These are phyloP conservation scores for Paramyrothecium sp. DNA, from an alignment of 2,329 filamentous ascomycete species.

Conservation along the genomic window DNA sequence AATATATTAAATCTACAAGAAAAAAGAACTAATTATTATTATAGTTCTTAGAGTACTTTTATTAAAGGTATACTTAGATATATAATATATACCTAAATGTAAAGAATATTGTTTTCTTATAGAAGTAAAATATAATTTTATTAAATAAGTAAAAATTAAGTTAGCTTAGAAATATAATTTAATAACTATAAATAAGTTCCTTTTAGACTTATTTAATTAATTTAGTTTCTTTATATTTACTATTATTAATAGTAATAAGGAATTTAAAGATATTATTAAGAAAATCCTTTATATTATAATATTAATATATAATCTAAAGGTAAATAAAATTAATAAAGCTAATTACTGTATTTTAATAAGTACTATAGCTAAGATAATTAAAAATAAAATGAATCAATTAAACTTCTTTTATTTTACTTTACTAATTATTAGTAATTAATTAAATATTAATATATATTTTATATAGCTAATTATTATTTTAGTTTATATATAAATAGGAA, in stretches of 20 bases:
- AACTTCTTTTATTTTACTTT: neutral
- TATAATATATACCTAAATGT: neutral
- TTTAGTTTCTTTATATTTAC: slow-evolving; percentile 2
- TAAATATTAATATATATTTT: neutral
- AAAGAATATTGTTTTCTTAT: neutral
- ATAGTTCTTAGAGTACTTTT: too few species aligned
- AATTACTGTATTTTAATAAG: neutral
- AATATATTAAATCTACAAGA: too few species aligned
- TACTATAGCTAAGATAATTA: slow-evolving; percentile 1
- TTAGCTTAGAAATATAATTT: slow-evolving; percentile 1
- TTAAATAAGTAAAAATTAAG: neutral
- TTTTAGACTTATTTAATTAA: too few species aligned
- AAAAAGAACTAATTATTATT: too few species aligned
- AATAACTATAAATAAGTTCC: slow-evolving; percentile 1
- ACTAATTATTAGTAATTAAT: neutral
- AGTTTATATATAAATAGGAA: neutral
- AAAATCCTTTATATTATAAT: neutral
- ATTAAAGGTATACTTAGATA: neutral
- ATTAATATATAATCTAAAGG: slow-evolving; percentile 1
- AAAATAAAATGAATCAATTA: neutral
- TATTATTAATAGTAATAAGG: slow-evolving; percentile 5
- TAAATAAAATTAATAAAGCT: slow-evolving; percentile 3
- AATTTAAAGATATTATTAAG: neutral
- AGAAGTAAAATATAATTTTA: slow-evolving; percentile 1
- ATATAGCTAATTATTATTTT: neutral